Conservation (phyloP, 164 flowering plant genomes). For the Dillenia suffruticosa region DNA sequence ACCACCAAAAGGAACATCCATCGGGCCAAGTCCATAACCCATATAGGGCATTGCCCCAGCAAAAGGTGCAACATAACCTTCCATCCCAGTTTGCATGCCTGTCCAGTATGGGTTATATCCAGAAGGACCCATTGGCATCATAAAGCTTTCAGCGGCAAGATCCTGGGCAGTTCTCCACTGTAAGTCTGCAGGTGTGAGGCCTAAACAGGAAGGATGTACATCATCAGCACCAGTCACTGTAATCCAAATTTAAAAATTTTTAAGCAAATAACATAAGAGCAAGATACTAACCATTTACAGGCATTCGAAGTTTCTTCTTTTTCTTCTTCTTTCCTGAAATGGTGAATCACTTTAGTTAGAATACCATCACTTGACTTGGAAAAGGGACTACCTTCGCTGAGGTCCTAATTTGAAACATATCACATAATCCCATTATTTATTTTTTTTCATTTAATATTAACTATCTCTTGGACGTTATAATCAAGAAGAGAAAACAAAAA, state of each 20-base stretch:
- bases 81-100: conserved; percentile 75
- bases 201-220: not conserved
- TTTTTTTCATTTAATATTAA: not conserved
- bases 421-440: not conserved
- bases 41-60: conserved; percentile 57
- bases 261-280: not conserved
- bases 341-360: too few species aligned
- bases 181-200: conserved; percentile 42
- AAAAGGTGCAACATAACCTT: conserved; percentile 54
- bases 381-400: too few species aligned
- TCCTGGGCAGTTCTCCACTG: conserved; percentile 71
- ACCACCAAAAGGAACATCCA: conserved; percentile 57
- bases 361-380: too few species aligned
- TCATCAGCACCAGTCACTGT: not conserved
- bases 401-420: too few species aligned
- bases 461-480: too few species aligned
- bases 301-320: conserved; percentile 69
- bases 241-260: not conserved
- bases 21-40: conserved; percentile 57
- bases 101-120: conserved; percentile 66
- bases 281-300: conserved; percentile 53
- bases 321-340: conserved; percentile 84
- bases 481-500: not conserved
- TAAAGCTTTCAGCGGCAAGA: conserved; percentile 50
- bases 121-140: conserved; percentile 66